Base-by-base conservation (phyloP, 352 stramenopile species). In the Phytopythium mirpurense region DNA sequence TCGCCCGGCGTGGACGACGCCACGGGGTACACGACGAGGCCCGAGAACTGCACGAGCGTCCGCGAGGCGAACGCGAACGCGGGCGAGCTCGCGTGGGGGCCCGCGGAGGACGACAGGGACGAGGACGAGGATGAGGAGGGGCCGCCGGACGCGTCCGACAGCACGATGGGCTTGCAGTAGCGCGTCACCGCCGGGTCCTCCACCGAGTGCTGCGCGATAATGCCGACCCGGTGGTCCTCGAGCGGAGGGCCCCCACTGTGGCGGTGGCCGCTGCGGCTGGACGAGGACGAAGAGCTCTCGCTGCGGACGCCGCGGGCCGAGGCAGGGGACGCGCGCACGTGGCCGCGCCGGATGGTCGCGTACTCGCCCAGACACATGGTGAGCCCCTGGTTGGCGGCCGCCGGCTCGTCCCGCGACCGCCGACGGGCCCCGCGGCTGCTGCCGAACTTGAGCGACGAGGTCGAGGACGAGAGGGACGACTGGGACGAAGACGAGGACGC, bases 151-250 rank as follows among this genome's bases (percentile, higher is more conserved):
- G 66, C 44, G 1, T 19, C 10, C 8, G 60, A 57, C 3, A 61
- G 63, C 47, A 78, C 65, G 23, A 88, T 76, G 7, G 78, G 76
- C 43, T 79, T 77, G 52, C 78, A 88, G 35, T 78, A 79, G 19
- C 74, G 60, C 27, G 74, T 74, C 21, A 88, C 63, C 1, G 76
- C 66, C 2, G 74, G 73, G 58, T 88, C 78, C 38, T 83, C 74
- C 21, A 88, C 62, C n/a, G 78, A 88, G 48, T 88, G 75, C 26
- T 72, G 70, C 57, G 74, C 77, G 51, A 88, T 78, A 63, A 88
- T 83, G 5, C 78, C 78, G 14, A 88, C 59, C 3, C 78, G 78
- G 14, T 76, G 59, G 54, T 88, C 74, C 56, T 50, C 43, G 10
- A 50, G 16, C 43, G 19, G 29, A 9, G 9, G 9, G 29, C 9